Base-by-base conservation (phyloP, 495 filamentous ascomycete genomes). In the Penicillium macrosclerotiorum region DNA sequence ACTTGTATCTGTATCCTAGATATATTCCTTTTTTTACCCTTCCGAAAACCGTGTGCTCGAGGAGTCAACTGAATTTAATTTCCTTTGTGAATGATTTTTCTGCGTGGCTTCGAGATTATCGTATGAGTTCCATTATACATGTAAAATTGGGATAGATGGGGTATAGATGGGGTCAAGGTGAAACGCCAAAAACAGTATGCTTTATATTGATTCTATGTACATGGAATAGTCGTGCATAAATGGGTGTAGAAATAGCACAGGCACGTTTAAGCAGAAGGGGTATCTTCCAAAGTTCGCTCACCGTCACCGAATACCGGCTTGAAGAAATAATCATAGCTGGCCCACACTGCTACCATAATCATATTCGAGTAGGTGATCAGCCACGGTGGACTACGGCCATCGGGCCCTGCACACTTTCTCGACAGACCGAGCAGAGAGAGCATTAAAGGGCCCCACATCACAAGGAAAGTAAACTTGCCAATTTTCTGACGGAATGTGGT, bases 241-340 rank as follows among this genome's bases (percentile, higher is more conserved):
- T n/a, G 9, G 14, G 35, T 14, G 36, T 41, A 45, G 34, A 11
- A 41, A 37, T 16, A 29, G 26, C 1, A 8, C 13, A 14, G 18
- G n/a, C 6, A 29, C 31, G 18, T 4, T 37, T 29, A 49, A 36
- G 23, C 34, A n/a, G 53, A 37, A n/a, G 17, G 45, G 50, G 42
- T 57, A 62, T 62, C 56, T 27, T 49, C 50, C 19, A 71, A 54
- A 9, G 89, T 93, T 65, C 86, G 76, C 79, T 96, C 93, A 12
- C 93, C 93, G 60, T 96, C 86, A 22, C 92, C 90, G 71, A 94
- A 96, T 0, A 86, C 9, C 18, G 43, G 54, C 53, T 77, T 79
- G 40, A 87, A 88, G 18, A 83, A 55, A 2, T 8, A 29, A 70
- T 96, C 92, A 72, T 98, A 95, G 42, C 64, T 78, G 49, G 44